Base-by-base conservation (phyloP, 139 green algal species). In the Ettlia oleoabundans region DNA sequence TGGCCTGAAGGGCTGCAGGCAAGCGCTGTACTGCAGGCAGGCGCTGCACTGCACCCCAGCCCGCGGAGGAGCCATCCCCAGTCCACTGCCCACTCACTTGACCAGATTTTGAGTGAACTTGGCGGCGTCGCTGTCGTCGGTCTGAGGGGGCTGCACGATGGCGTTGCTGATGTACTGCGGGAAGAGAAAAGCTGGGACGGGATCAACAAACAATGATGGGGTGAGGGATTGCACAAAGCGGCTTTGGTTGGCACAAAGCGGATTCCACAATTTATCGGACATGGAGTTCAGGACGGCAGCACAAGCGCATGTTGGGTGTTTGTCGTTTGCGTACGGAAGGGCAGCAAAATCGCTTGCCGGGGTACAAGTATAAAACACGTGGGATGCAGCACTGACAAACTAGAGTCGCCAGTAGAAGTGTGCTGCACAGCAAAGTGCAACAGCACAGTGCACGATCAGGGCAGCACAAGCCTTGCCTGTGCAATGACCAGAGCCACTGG, bases 401-500 rank as follows among this genome's bases (percentile, higher is more conserved):
- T n/a, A n/a, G n/a, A n/a, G n/a, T n/a, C n/a, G n/a, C n/a, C n/a
- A n/a, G n/a, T n/a, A n/a, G n/a, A n/a, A n/a, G n/a, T n/a, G n/a
- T n/a, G n/a, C n/a, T n/a, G n/a, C n/a, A 28, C 62, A 68, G 24
- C 62, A 68, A 68, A 33, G 62, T 21, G 13, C 42, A 40, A 24
- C 47, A 47, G 24, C 62, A 68, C 33, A 33, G 62, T 21, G 13
- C 42, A 40, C 8, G 26, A 47, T 19, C 37, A 3, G 37, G 70
- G 41, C 42, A 28, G 42, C 7, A 26, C 69, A 61, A 43, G 0
- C 42, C 71, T 32, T 28, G 33, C 62, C 68, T 83, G 83, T 3
- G 73, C 81, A 10, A 86, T 37, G 19, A 94, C 88, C 67, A 99
- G 90, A 63, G 97, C 82, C 21, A 98, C 86, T 18, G 97, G 97